Evolutionary conservation across 208 protist species (phyloP).

Genomic region (Trypanosoma theileri): DNA sequence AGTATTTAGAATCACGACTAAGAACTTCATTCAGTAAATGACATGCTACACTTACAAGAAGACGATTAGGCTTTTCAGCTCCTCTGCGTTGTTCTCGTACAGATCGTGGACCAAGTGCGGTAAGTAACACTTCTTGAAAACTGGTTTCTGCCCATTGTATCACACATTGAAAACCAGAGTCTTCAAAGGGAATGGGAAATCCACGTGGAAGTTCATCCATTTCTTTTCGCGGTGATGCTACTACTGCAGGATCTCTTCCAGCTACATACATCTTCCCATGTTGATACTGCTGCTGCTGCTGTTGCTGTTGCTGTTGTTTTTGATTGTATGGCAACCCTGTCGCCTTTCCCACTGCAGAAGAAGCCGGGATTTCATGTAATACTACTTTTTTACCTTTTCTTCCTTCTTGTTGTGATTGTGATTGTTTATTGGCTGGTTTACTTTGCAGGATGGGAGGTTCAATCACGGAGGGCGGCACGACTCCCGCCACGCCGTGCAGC

Average conservation of each 20-base stretch:
- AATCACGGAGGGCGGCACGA: constrained; percentile 12
- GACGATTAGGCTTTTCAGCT: constrained; percentile 36
- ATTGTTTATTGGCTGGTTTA: no score
- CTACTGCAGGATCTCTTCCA: no score
- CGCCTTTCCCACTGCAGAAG: not conserved
- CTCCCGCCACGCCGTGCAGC: constrained; percentile 10
- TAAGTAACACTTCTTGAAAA: constrained; percentile 64
- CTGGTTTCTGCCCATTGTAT: constrained; percentile 73
- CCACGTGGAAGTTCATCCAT: constrained; percentile 17
- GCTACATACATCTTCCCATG: no score
- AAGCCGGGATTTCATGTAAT: not conserved
- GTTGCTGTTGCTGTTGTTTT: no score
- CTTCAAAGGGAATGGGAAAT: constrained; percentile 62
- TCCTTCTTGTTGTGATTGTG: not conserved
- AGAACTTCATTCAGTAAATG: constrained; percentile 80
- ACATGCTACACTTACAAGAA: constrained; percentile 65
- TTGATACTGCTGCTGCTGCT: no score
- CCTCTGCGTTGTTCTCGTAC: constrained; percentile 27
- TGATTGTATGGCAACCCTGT: no score
- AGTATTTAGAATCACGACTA: constrained; percentile 41
- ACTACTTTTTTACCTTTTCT: not conserved
- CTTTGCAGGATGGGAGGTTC: constrained; percentile 4
- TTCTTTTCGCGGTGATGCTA: not conserved
- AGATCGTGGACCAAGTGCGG: constrained; percentile 53
- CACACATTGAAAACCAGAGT: constrained; percentile 65